A percentile compares a stretch with the other conserved stretches of the same genome.
phyloP scores from a whole-genome alignment of 225 moss, liverwort and hornwort species.

The Bryoerythrophyllum caledonicum region DNA sequence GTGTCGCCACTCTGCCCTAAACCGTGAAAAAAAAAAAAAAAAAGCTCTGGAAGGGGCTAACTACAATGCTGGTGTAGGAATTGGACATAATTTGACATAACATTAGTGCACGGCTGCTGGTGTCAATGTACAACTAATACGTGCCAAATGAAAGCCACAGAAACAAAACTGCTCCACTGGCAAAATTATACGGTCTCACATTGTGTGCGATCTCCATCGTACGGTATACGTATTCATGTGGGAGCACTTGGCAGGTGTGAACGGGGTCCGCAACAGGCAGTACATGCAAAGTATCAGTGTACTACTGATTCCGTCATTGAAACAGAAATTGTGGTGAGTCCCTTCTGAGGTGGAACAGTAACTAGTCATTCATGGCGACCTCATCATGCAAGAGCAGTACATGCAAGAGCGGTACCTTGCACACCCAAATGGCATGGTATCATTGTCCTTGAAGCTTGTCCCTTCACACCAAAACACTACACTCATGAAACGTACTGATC shows the following conservation, averaged over 20 bases:
- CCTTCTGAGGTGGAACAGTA: too few species aligned
- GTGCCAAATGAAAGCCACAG: not conserved
- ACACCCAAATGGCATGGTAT: not conserved
- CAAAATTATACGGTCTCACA: not conserved
- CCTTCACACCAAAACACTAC: not conserved
- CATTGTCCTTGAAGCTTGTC: constrained; percentile 24
- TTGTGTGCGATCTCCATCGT: not conserved
- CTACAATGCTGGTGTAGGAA: too few species aligned
- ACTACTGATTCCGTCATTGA: not conserved
- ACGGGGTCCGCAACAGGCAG: not conserved
- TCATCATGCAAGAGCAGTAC: not conserved
- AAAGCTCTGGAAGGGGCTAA: too few species aligned
- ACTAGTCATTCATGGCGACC: constrained; percentile 8
- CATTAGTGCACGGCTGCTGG: not conserved
- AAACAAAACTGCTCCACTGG: not conserved
- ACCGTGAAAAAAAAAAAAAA: too few species aligned
- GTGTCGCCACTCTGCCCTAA: too few species aligned
- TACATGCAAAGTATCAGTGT: not conserved
- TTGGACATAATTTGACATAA: too few species aligned
- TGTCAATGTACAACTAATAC: not conserved
- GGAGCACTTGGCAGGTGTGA: not conserved
- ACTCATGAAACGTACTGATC: not conserved
- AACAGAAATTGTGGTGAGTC: too few species aligned
- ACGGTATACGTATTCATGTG: not conserved
- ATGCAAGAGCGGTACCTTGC: not conserved